These are phyloP conservation scores for Colletotrichum navitas DNA, from an alignment of 2,329 filamentous ascomycete species.

Conservation along the genomic window DNA sequence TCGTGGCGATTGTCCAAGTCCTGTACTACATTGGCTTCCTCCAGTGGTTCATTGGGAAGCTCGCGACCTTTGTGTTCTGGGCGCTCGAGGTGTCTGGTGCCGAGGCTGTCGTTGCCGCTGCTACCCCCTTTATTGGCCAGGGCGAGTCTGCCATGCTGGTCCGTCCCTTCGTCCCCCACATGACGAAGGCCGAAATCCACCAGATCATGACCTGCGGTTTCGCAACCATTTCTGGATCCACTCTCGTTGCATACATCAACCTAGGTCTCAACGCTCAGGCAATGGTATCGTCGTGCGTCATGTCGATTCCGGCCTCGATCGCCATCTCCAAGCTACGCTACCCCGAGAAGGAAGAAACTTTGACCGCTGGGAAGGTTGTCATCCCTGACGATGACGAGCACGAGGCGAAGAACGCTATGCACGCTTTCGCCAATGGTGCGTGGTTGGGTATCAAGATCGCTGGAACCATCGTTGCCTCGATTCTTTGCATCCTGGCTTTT, in stretches of 20 bases:
- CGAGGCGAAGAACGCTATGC: constrained; percentile 82
- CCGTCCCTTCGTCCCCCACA: constrained; percentile 84
- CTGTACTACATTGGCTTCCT: constrained; percentile 84
- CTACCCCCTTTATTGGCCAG: constrained; percentile 94
- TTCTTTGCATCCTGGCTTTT: constrained; percentile 87
- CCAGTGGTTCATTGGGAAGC: constrained; percentile 91
- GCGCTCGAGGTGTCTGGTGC: constrained; percentile 87
- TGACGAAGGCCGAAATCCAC: constrained; percentile 90
- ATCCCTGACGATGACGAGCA: constrained; percentile 84
- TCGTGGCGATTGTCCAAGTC: constrained; percentile 91
- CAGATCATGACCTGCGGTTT: constrained; percentile 95
- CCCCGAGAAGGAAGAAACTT: constrained; percentile 87
- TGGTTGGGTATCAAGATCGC: constrained; percentile 91
- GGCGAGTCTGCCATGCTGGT: constrained; percentile 95
- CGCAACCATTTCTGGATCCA: constrained; percentile 90
- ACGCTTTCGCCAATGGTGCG: constrained; percentile 86
- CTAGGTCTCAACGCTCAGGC: constrained; percentile 88
- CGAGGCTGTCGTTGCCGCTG: constrained; percentile 93
- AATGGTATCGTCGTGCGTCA: constrained; percentile 91
- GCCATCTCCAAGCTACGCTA: constrained; percentile 91
- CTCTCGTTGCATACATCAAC: constrained; percentile 86
- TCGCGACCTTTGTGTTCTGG: constrained; percentile 94
- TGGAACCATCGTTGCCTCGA: constrained; percentile 81
- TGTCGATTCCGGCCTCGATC: constrained; percentile 93
- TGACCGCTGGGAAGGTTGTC: constrained; percentile 85